Evolutionary conservation across 2,329 filamentous ascomycete species (phyloP), one percentile per base, ranked within the genome.

Genomic region (Colletotrichum tamarilloi): DNA sequence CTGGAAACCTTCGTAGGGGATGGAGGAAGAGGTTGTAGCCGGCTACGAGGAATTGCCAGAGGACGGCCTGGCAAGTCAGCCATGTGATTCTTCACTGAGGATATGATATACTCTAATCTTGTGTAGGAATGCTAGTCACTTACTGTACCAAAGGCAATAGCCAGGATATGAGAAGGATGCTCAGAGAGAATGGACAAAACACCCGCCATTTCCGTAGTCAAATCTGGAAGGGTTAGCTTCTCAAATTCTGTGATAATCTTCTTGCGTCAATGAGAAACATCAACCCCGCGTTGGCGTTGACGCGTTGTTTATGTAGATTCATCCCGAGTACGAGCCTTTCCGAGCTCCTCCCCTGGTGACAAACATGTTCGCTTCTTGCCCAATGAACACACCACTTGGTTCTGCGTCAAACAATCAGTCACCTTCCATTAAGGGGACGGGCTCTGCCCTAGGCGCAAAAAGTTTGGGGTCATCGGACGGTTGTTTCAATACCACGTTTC

Each of bases 11-110:
- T 11, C 76, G 72, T 2, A 83, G 80, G 1, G 82, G 81, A 68
- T 83, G 82, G 14, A 82, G 71, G 72, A 77, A 78, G 68, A 83
- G 57, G 5, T 82, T 82, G 74, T 81, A 81, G 26, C 2, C 66
- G 42, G 59, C 70, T 24, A 65, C 5, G 12, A 80, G 11, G 6
- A 74, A 19, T 42, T 67, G 62, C 38, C 49, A 72, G 46, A 72
- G 59, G 6, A 72, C 46, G 22, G 42, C 70, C 70, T 72, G 55
- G 11, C n/a, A 60, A 22, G 49, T 62, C 8, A 62, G 56, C 30
- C 46, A 35, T 35, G 9, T 12, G 1, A 24, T 19, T 12, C 16
- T 14, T 4, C 19, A 2, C 5, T 6, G 35, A 16, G 14, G 12
- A 14, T 5, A 35, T 0, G 9, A 14, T 24, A 4, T 9, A 12